phyloP scores from a whole-genome alignment of 352 stramenopile genomes.

The Pythium plurisporium region DNA sequence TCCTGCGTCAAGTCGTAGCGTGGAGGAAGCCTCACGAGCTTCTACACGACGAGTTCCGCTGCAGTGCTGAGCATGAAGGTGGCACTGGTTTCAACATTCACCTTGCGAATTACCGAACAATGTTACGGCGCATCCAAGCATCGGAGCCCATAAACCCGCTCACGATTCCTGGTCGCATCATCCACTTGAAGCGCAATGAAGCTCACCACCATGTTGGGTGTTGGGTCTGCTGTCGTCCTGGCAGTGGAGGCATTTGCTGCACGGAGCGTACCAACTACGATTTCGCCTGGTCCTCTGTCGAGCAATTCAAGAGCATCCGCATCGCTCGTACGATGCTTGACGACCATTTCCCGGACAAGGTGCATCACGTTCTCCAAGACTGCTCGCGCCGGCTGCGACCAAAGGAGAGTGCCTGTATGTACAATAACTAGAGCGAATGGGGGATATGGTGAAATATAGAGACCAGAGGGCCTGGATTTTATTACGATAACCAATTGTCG shows the following conservation, averaged over 20 bases:
- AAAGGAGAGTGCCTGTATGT: conserved; percentile 39
- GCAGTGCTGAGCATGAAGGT: neutral
- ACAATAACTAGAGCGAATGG: conserved; percentile 9
- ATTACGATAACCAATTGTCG: too few species aligned
- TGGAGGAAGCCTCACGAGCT: conserved; percentile 79
- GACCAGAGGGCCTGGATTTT: too few species aligned
- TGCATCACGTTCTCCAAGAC: conserved; percentile 82
- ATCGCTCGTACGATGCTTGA: conserved; percentile 85
- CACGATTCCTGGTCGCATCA: conserved; percentile 67
- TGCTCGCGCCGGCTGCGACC: conserved; percentile 36
- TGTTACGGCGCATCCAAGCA: conserved; percentile 78
- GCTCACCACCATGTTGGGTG: conserved; percentile 37
- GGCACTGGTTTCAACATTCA: conserved; percentile 51
- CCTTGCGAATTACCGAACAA: conserved; percentile 77
- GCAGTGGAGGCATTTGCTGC: conserved; percentile 72
- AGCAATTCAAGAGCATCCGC: conserved; percentile 65
- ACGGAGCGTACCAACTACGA: conserved; percentile 81
- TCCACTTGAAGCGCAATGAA: conserved; percentile 68
- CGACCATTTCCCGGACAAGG: conserved; percentile 87
- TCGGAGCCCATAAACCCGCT: conserved; percentile 77
- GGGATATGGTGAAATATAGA: neutral
- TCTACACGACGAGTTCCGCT: conserved; percentile 38
- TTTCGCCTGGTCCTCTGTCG: conserved; percentile 56
- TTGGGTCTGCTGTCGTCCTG: conserved; percentile 80
- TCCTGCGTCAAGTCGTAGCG: conserved; percentile 71